These are phyloP conservation scores for Cymbopogon flexuosus DNA, from an alignment of 202 grass and related monocot genomes.

Conservation along the genomic window DNA sequence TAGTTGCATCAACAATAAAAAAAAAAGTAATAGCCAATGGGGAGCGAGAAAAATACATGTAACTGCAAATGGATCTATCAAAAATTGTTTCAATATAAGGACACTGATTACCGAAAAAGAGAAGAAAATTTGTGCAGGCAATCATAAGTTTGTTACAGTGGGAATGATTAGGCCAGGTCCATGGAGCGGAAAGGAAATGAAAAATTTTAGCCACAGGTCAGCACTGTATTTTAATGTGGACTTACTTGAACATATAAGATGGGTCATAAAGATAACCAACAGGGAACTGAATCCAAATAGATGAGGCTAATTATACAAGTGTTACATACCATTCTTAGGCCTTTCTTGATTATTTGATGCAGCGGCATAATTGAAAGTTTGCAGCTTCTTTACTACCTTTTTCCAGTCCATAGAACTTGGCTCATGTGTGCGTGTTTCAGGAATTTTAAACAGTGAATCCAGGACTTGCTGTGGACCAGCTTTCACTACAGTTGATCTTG, in stretches of 20 bases:
- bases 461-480: slow-evolving; percentile 59
- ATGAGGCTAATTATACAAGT: neutral
- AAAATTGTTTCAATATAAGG: neutral
- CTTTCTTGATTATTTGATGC: slow-evolving; percentile 38
- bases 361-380: slow-evolving; percentile 42
- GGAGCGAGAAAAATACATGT: neutral
- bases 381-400: slow-evolving; percentile 59
- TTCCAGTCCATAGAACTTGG: slow-evolving; percentile 82
- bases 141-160: neutral
- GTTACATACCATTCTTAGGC: slow-evolving; percentile 37
- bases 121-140: neutral
- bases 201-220: neutral
- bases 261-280: neutral
- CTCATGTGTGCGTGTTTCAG: slow-evolving; percentile 32
- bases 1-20: slow-evolving; percentile 19
- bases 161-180: neutral
- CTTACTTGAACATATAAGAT: neutral
- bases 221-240: neutral
- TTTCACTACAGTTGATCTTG: slow-evolving; percentile 37
- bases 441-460: slow-evolving; percentile 63
- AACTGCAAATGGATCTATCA: slow-evolving; percentile 18
- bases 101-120: neutral
- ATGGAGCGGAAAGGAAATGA: neutral
- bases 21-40: neutral
- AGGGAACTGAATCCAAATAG: neutral